Evolutionary conservation across 768 basidiomycete species (phyloP).

Genomic region (Boletus reticulatus): DNA sequence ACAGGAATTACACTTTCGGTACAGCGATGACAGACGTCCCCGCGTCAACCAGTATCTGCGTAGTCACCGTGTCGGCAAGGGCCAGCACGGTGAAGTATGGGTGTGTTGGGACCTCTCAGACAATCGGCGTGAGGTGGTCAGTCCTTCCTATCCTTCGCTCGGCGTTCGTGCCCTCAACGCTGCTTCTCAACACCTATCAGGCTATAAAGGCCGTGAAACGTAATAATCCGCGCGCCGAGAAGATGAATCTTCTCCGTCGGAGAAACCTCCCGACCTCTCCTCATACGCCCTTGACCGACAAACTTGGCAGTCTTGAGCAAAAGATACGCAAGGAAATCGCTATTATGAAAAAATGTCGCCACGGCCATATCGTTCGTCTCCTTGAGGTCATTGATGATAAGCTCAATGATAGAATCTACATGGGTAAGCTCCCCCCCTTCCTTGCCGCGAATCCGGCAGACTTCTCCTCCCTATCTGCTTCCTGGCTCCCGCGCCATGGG

Average conservation of each 20-base stretch:
- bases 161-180: constrained; percentile 1
- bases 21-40: constrained; percentile 39
- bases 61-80: constrained; percentile 72
- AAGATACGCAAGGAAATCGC: constrained; percentile 94
- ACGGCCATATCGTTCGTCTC: constrained; percentile 86
- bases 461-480: constrained; percentile 21
- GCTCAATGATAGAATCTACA: constrained; percentile 83
- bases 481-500: constrained; percentile 24
- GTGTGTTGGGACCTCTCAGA: constrained; percentile 55
- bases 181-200: constrained; percentile 36
- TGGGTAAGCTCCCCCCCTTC: constrained; percentile 62
- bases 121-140: constrained; percentile 48
- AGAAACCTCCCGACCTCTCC: constrained; percentile 42
- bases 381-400: constrained; percentile 95
- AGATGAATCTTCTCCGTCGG: constrained; percentile 53
- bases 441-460: constrained; percentile 11
- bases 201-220: constrained; percentile 80
- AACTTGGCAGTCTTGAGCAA: constrained; percentile 68
- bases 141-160: constrained; percentile 21
- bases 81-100: constrained; percentile 90
- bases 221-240: constrained; percentile 67
- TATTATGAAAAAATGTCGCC: constrained; percentile 96
- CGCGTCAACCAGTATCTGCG: constrained; percentile 89
- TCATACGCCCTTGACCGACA: constrained; percentile 61
- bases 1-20: constrained; percentile 38